Evolutionary conservation across 2,329 filamentous ascomycete genomes (phyloP), one percentile per base, ranked within the genome.

Genomic region (Exophiala bonariae): DNA sequence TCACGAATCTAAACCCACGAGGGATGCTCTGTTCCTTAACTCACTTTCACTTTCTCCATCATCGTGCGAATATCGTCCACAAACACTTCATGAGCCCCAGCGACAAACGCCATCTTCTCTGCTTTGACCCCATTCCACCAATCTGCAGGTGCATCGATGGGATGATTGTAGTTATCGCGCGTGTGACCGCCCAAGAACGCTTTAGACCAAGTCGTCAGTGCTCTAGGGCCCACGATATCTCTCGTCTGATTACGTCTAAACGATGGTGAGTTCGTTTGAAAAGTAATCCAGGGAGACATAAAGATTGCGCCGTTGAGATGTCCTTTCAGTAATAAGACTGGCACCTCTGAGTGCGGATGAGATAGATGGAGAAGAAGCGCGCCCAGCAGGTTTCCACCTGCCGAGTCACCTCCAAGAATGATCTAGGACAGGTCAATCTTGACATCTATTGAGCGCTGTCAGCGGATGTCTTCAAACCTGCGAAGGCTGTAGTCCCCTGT

Each of bases 231-330:
- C 18, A 54, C 30, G 6, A 46, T 40, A 23, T 57, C 54, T 11
- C 39, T 41, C 10, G 39, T 45, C 18, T 28, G 33, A 36, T 48
- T 47, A 9, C 23, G 36, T 35, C 39, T 50, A 35, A 40, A 52
- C 2, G 48, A 42, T 6, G 33, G 37, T 17, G 38, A 23, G 13
- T 41, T 40, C 1, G 67, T 69, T 18, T 70, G 66, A 47, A 83
- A 75, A 1, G 71, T 71, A 2, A 73, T 68, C 81, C 82, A 85
- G 0, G 81, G 81, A 0, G 74, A 76, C 43, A 84, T 73, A 7
- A 83, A 66, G 7, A 82, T 56, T 0, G 73, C 71, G 3, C 73
- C 79, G 1, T 69, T 69, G 7, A 84, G 19, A 14, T 48, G 44
- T 13, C 44, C 36, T 5, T 42, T 43, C 18, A 55, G 20, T 0